Conservation (phyloP, 2,329 filamentous ascomycete genomes). For the Laburnicola sp. region DNA sequence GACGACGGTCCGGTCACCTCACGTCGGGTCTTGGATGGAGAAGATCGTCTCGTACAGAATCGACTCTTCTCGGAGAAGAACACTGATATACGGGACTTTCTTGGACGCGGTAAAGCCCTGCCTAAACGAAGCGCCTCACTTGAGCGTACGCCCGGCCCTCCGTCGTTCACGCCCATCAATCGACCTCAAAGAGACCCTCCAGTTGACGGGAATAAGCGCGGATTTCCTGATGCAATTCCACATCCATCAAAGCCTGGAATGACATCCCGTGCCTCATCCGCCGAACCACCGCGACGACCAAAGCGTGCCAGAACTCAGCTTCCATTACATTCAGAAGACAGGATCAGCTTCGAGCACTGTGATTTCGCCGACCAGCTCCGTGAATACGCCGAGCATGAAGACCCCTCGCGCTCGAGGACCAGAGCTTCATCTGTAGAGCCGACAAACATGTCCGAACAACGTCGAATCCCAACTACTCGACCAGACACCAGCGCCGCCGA, state of each 20-base stretch:
- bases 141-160: neutral
- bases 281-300: constrained; percentile 1
- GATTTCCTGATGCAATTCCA: neutral
- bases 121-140: neutral
- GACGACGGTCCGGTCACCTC: neutral
- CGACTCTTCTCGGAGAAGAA: constrained; percentile 17
- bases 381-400: constrained; percentile 10
- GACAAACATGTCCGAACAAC: neutral
- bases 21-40: neutral
- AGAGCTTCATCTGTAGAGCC: neutral
- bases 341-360: neutral
- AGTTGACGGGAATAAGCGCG: neutral
- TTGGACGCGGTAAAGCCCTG: constrained; percentile 8
- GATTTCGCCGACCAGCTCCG: constrained; percentile 11
- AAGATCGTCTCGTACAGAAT: neutral
- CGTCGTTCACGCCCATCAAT: constrained; percentile 19
- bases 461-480: neutral
- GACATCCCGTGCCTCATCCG: constrained; percentile 3
- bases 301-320: neutral
- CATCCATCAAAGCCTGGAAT: neutral
- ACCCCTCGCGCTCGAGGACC: neutral
- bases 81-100: constrained; percentile 33
- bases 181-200: neutral
- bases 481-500: neutral
- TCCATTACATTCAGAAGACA: neutral